Base-by-base conservation (phyloP, 176 grass and related monocot species). In the Poa pratensis region DNA sequence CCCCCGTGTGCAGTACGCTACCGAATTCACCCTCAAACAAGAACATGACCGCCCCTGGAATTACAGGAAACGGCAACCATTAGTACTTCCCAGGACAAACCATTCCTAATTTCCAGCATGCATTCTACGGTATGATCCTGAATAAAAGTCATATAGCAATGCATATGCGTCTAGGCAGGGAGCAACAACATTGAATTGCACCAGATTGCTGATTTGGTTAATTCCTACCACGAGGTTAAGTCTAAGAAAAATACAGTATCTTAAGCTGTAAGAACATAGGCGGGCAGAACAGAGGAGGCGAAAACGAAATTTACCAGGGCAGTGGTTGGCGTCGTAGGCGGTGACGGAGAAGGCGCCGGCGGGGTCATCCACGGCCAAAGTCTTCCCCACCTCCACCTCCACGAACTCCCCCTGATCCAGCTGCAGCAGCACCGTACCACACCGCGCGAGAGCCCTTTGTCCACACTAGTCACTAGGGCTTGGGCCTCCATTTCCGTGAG, bases 21-120 rank as follows among this genome's bases (percentile, higher is more conserved):
- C 96, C 91, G 37, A 98, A 94, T 81, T 51, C 77, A 83, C 96
- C 93, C 90, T 98, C 93, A 39, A 95, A 98, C 64, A 95, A 91
- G 83, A 94, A 98, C 96, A 95, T 95, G 55, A 90, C 86, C 5
- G 90, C 91, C 51, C 93, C 91, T 98, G 81, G 63, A 82, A 87
- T 80, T 54, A 62, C 22, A 79, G n/a, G 51, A 32, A 60, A 85
- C 0, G 37, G 51, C 10, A 16, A 62, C 42, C 39, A 52, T 89
- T 51, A 84, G 26, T 23, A 15, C 19, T 77, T 17, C 35, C 2
- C 1, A 65, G 49, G 20, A 3, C 1, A 6, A 77, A 73, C 54
- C 45, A 15, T 45, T 73, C 45, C 20, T 51, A 7, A 70, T 24
- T 22, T 70, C 24, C 12, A 80, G 15, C 23, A 42, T 0, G 13